phyloP scores from a whole-genome alignment of 805 yeast species.

The Hanseniaspora nectarophila region DNA sequence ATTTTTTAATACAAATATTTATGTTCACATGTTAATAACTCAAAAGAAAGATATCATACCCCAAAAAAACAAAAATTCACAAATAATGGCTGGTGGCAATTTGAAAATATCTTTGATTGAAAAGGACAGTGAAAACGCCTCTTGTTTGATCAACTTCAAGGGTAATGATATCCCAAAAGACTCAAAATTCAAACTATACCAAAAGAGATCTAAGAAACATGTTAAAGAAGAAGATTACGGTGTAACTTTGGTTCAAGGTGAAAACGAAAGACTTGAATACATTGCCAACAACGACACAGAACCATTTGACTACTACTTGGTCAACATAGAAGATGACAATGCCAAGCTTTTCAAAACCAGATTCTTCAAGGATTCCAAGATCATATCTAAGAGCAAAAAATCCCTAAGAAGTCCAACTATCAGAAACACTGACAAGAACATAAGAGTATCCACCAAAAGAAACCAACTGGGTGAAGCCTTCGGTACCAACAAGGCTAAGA shows the following conservation, averaged over 20 bases:
- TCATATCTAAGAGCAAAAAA: conserved; percentile 50
- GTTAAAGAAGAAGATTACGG: conserved; percentile 23
- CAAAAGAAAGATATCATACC: too few relatives aligned
- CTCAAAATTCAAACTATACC: conserved; percentile 52
- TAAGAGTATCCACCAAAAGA: conserved; percentile 46
- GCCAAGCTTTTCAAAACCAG: conserved; percentile 58
- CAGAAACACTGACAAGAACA: conserved; percentile 40
- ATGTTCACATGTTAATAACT: too few relatives aligned
- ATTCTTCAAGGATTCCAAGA: conserved; percentile 43
- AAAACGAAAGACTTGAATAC: conserved; percentile 58
- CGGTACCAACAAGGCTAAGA: conserved; percentile 93
- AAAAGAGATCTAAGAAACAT: conserved; percentile 26
- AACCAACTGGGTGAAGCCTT: conserved; percentile 87
- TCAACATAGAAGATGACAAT: conserved; percentile 61
- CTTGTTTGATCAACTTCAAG: conserved; percentile 33
- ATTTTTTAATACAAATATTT: not conserved
- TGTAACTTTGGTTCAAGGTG: conserved; percentile 61
- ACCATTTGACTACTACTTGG: conserved; percentile 52
- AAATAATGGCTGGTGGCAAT: not conserved
- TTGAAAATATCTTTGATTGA: conserved; percentile 8
- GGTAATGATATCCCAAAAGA: conserved; percentile 54
- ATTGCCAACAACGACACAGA: conserved; percentile 28
- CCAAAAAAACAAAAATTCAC: not conserved
- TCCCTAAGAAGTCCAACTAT: conserved; percentile 50
- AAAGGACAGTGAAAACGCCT: conserved; percentile 9